phyloP scores from a whole-genome alignment of 495 filamentous ascomycete genomes.

The Evernia prunastri region DNA sequence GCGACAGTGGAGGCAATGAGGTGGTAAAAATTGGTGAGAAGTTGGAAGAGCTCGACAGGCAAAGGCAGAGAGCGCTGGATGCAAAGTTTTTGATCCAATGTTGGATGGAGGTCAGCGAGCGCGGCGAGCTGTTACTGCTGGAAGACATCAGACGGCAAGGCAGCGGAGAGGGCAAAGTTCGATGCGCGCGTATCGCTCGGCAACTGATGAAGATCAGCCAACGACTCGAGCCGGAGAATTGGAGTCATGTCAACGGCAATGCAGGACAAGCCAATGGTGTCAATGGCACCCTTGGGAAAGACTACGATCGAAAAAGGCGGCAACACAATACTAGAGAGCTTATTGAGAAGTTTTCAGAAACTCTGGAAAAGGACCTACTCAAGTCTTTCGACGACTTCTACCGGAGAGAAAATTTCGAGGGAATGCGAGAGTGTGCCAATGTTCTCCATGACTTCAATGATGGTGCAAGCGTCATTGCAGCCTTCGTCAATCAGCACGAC shows the following conservation, averaged over 20 bases:
- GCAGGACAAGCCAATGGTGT: slow-evolving; percentile 50
- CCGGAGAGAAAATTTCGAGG: slow-evolving; percentile 84
- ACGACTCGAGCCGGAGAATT: slow-evolving; percentile 67
- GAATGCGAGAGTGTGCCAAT: slow-evolving; percentile 91
- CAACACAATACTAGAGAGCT: slow-evolving; percentile 71
- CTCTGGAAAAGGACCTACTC: slow-evolving; percentile 87
- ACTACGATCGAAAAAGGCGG: slow-evolving; percentile 34
- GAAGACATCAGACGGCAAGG: slow-evolving; percentile 75
- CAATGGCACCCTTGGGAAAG: slow-evolving; percentile 39
- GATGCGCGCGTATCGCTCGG: slow-evolving; percentile 82
- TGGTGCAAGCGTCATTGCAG: slow-evolving; percentile 83
- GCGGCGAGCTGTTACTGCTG: slow-evolving; percentile 68
- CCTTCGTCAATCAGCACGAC: slow-evolving; percentile 98
- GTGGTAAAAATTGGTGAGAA: slow-evolving; percentile 93
- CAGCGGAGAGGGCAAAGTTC: slow-evolving; percentile 76
- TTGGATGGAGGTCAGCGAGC: slow-evolving; percentile 87
- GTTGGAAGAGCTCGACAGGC: slow-evolving; percentile 88
- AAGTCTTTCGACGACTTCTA: slow-evolving; percentile 97
- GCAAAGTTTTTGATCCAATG: slow-evolving; percentile 92
- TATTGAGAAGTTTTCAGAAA: slow-evolving; percentile 95
- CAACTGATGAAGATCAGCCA: slow-evolving; percentile 85
- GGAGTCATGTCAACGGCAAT: slow-evolving; percentile 53
- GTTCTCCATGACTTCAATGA: slow-evolving; percentile 95
- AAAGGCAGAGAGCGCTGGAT: slow-evolving; percentile 82
- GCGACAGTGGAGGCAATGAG: slow-evolving; percentile 66